Evolutionary conservation across 1,284 basidiomycete genomes (phyloP), one percentile per base, ranked within the genome.

Genomic region (Microbotryum scabiosae): DNA sequence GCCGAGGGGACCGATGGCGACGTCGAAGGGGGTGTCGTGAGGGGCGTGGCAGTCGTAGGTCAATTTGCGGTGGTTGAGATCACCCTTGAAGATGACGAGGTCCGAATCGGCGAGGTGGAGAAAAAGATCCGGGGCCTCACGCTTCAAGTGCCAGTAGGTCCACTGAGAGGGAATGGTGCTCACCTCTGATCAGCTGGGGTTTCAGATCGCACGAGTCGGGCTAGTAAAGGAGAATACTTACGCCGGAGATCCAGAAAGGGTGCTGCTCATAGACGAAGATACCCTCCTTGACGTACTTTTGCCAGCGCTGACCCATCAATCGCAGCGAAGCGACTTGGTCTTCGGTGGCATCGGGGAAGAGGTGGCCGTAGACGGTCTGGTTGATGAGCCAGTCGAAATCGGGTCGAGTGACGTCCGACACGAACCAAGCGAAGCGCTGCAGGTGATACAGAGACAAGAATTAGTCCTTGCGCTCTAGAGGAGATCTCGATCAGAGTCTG

Each of bases 191-290:
- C 26, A 30, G 36, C 54, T 44, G 21, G 14, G 47, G 25, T 14
- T 53, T 66, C 48, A 54, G 43, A 43, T 30, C 28, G 26, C 20
- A 21, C 20, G 12, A 52, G 64, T 70, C 64, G 52, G 16, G 16
- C 12, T 12, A 41, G 14, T 18, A 41, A 1, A 41, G 16, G 73
- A 72, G 74, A 84, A 92, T 54, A 89, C 92, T 77, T 89, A 92
- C n/a, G 36, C 90, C 89, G 18, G 70, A 66, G 60, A 63, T 58
- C 90, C 90, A 94, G 82, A 92, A 94, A 21, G 93, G 90, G 71
- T 97, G 94, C 76, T 92, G 88, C 75, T 97, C 90, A 75, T 96
- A 97, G 55, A 90, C 82, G 88, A 90, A 96, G 78, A 86, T 89
- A 51, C 90, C 90, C 73, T 94, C 85, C 73, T 83, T 85, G 76